Conservation (phyloP, 192 early-diverging fungal species). For the Coemansia sp. region DNA sequence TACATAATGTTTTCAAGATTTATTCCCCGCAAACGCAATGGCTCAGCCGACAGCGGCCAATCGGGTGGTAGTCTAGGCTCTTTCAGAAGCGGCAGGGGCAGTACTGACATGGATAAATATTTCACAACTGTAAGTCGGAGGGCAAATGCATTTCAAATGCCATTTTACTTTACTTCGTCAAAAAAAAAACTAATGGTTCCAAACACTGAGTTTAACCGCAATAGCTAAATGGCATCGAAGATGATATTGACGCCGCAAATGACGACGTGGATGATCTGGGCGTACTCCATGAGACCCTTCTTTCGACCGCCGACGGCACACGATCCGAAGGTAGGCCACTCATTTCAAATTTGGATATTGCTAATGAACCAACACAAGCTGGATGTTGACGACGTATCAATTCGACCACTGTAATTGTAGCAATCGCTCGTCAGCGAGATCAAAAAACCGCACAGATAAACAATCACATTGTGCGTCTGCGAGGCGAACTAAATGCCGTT, state of each 20-base stretch:
- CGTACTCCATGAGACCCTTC: constrained; percentile 31
- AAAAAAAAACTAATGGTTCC: not conserved
- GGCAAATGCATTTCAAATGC: not conserved
- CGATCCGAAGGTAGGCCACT: constrained; percentile 41
- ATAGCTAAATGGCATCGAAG: constrained; percentile 40
- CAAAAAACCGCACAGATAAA: constrained; percentile 41
- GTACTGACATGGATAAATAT: constrained; percentile 47
- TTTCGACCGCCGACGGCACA: constrained; percentile 42
- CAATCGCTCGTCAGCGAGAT: constrained; percentile 43
- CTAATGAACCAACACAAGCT: not conserved
- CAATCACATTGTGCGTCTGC: constrained; percentile 33
- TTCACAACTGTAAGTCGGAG: constrained; percentile 19
- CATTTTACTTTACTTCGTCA: not conserved
- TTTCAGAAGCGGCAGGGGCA: constrained; percentile 6
- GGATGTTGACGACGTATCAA: not conserved
- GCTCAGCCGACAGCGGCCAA: constrained; percentile 6
- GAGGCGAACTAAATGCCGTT: constrained; percentile 39
- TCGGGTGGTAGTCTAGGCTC: constrained; percentile 20
- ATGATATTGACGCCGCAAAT: constrained; percentile 28
- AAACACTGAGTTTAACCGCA: not conserved
- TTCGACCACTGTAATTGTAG: constrained; percentile 19
- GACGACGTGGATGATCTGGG: constrained; percentile 34
- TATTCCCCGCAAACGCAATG: constrained; percentile 15
- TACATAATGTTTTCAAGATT: constrained; percentile 56
- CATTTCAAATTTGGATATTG: not conserved